phyloP scores from a whole-genome alignment of 1,284 basidiomycete genomes.

The Baeospora myosura region DNA sequence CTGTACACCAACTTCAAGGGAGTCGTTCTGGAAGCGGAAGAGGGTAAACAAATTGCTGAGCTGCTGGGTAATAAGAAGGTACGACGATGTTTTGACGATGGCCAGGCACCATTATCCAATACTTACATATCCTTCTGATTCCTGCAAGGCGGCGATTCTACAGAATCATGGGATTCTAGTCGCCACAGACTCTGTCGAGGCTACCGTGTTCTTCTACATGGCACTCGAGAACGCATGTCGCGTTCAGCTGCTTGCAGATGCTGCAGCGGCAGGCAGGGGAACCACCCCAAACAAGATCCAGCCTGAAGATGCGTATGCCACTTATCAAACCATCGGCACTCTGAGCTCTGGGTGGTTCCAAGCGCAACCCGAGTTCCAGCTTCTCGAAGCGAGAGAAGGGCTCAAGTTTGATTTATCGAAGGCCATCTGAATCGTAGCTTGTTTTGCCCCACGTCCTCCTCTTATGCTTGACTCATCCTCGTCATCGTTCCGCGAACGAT shows the following conservation, averaged over 20 bases:
- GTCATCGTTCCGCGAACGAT: too few relatives aligned
- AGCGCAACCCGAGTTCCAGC: slow-evolving; percentile 1
- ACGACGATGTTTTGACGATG: too few relatives aligned
- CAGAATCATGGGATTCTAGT: slow-evolving; percentile 58
- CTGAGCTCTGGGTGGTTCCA: slow-evolving; percentile 1
- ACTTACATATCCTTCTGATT: not conserved
- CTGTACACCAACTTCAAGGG: slow-evolving; percentile 45
- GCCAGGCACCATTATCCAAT: too few relatives aligned
- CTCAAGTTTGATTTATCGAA: slow-evolving; percentile 4
- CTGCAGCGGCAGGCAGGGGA: slow-evolving; percentile 26
- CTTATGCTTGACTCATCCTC: too few relatives aligned
- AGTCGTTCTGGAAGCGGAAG: slow-evolving; percentile 55
- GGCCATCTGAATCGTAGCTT: too few relatives aligned
- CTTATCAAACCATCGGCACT: slow-evolving; percentile 1
- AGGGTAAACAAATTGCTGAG: slow-evolving; percentile 47
- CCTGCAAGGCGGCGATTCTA: slow-evolving; percentile 16
- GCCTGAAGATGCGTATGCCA: not conserved
- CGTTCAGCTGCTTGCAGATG: slow-evolving; percentile 42
- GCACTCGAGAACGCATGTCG: slow-evolving; percentile 33
- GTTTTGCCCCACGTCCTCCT: too few relatives aligned
- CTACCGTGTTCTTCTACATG: slow-evolving; percentile 25
- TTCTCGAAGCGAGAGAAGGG: slow-evolving; percentile 5
- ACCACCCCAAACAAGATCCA: slow-evolving; percentile 2
- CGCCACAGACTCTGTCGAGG: slow-evolving; percentile 30
- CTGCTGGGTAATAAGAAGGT: slow-evolving; percentile 39